Evolutionary conservation across 345 rosid genomes (phyloP).

Genomic region (Passiflora organensis): DNA sequence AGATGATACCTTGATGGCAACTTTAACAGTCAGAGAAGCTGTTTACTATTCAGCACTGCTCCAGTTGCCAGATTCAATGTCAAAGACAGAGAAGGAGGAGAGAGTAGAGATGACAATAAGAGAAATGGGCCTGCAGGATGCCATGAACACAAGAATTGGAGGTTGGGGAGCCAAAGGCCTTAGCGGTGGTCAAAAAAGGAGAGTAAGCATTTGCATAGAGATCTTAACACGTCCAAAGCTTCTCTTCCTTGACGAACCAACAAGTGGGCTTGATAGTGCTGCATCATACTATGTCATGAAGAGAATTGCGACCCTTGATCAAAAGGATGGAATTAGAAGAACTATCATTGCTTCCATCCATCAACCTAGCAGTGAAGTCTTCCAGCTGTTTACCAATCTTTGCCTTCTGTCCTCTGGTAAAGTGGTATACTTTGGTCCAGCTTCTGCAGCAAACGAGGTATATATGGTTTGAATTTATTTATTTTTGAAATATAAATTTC

Average conservation of each 20-base stretch:
- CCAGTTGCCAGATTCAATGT: constrained; percentile 19
- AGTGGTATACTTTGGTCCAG: constrained; percentile 21
- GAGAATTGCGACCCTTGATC: constrained; percentile 3
- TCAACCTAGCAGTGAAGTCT: constrained; percentile 24
- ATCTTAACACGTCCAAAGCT: constrained; percentile 18
- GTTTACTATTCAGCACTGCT: constrained; percentile 23
- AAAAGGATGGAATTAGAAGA: constrained; percentile 13
- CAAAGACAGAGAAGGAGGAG: constrained; percentile 15
- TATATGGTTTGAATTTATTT: too few relatives aligned
- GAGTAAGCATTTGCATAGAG: constrained; percentile 26
- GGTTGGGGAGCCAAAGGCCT: constrained; percentile 21
- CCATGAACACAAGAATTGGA: constrained; percentile 21
- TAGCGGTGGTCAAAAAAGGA: constrained; percentile 24
- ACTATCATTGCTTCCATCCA: constrained; percentile 24
- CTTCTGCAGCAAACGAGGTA: constrained; percentile 21
- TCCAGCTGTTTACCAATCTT: constrained; percentile 18
- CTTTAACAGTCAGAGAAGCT: constrained; percentile 19
- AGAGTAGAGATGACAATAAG: constrained; percentile 17
- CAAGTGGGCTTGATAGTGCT: constrained; percentile 27
- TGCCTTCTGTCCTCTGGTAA: constrained; percentile 23
- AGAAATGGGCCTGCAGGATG: constrained; percentile 23
- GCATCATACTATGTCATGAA: constrained; percentile 22
- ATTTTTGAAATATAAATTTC: background rate
- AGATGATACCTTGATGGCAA: constrained; percentile 24
- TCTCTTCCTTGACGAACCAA: constrained; percentile 23